phyloP scores from a whole-genome alignment of 139 green algal species.

The Parachlorella kessleri region DNA sequence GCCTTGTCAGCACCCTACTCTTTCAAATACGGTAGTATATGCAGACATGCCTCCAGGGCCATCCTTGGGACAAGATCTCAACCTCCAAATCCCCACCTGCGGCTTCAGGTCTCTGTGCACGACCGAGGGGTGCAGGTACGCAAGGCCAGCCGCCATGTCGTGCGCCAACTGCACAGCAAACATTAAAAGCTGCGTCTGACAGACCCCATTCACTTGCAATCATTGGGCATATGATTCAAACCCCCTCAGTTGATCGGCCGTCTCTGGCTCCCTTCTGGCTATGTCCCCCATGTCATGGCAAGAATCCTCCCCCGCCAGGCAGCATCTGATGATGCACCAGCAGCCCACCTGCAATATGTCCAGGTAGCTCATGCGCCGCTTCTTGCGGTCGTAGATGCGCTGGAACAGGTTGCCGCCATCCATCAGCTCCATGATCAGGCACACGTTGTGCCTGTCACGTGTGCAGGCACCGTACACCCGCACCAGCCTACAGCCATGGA shows the following conservation, averaged over 20 bases:
- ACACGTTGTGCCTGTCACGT: constrained; percentile 46
- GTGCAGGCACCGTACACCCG: constrained; percentile 64
- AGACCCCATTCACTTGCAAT: no score
- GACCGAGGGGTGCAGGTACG: constrained; percentile 79
- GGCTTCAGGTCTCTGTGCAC: constrained; percentile 85
- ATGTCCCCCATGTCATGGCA: no score
- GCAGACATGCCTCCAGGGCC: background rate
- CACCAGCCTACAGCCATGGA: constrained; percentile 61
- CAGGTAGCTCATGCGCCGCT: constrained; percentile 58
- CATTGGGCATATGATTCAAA: no score
- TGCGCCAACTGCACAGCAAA: constrained; percentile 56
- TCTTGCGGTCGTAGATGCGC: constrained; percentile 69
- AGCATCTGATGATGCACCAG: background rate
- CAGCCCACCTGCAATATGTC: constrained; percentile 66
- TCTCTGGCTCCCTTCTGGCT: background rate
- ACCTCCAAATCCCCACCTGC: constrained; percentile 9
- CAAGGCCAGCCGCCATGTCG: constrained; percentile 71
- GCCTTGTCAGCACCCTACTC: no score
- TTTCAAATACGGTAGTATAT: no score
- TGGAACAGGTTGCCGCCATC: constrained; percentile 70
- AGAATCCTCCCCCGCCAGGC: background rate
- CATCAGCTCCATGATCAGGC: constrained; percentile 86
- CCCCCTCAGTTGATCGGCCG: background rate
- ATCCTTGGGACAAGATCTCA: background rate
- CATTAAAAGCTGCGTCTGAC: no score